phyloP scores from a whole-genome alignment of 306 rosid species.

The Notholithocarpus densiflorus region DNA sequence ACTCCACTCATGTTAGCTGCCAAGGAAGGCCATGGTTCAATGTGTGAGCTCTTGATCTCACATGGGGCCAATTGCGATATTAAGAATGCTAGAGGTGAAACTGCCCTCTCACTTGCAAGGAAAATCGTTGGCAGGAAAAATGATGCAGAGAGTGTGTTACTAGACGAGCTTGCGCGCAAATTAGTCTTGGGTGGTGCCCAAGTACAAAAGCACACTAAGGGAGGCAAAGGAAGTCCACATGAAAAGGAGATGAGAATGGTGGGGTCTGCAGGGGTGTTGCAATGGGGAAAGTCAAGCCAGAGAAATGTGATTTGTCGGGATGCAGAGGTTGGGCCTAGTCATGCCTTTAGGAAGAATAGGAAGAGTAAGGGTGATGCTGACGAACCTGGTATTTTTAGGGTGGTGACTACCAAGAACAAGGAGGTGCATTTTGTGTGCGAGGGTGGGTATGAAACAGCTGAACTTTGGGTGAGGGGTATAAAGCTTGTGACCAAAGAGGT shows the following conservation, averaged over 20 bases:
- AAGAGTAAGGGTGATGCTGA: constrained; percentile 50
- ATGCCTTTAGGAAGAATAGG: constrained; percentile 51
- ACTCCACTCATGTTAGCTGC: constrained; percentile 96
- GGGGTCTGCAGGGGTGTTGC: constrained; percentile 45
- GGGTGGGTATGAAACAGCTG: constrained; percentile 69
- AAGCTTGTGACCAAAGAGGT: constrained; percentile 66
- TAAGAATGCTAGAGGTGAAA: constrained; percentile 65
- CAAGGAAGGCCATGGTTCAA: constrained; percentile 69
- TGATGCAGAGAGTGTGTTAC: constrained; percentile 54
- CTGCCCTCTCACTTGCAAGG: constrained; percentile 65
- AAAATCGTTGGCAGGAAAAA: constrained; percentile 33
- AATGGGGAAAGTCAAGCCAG: constrained; percentile 71
- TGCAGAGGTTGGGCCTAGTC: constrained; percentile 66
- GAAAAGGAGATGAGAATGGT: constrained; percentile 63
- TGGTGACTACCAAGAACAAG: constrained; percentile 59
- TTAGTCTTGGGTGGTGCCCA: constrained; percentile 50
- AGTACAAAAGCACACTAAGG: constrained; percentile 74
- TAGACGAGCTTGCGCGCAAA: constrained; percentile 66
- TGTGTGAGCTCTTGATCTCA: constrained; percentile 65
- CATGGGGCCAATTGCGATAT: constrained; percentile 52
- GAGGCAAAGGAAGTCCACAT: constrained; percentile 75
- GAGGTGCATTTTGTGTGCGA: constrained; percentile 84
- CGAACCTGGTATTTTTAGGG: constrained; percentile 75
- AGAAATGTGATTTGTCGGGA: constrained; percentile 72
- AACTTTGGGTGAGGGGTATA: constrained; percentile 92